Conservation (phyloP, 1,139 yeast species). For the Magnusiomyces sp. region DNA sequence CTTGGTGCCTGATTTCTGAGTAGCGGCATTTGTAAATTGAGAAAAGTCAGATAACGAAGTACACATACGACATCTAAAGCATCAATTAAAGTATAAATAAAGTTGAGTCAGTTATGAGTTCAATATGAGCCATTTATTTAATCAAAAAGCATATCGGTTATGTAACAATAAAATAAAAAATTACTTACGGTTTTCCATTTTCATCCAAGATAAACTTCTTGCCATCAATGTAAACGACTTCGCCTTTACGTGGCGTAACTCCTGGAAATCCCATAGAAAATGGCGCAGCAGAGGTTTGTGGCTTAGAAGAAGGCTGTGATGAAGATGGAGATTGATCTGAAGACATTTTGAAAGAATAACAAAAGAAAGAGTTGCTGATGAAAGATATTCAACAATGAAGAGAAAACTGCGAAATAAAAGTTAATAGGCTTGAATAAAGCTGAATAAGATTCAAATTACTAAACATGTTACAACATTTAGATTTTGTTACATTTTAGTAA, state of each 20-base stretch:
- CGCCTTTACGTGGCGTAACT: constrained; percentile 12
- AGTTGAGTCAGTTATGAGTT: background rate
- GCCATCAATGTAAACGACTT: constrained; percentile 35
- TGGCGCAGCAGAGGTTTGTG: too few relatives aligned
- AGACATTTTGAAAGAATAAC: too few relatives aligned
- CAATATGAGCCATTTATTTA: background rate
- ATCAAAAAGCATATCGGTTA: background rate
- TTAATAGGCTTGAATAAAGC: background rate
- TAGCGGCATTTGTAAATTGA: constrained; percentile 34
- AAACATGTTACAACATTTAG: too few relatives aligned
- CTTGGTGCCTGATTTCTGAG: too few relatives aligned
- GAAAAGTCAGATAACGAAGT: constrained; percentile 71
- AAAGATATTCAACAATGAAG: too few relatives aligned
- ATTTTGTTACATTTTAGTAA: too few relatives aligned
- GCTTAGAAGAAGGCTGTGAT: too few relatives aligned
- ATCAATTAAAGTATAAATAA: background rate
- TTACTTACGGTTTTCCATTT: constrained; percentile 81
- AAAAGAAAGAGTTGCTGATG: too few relatives aligned
- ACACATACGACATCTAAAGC: constrained; percentile 70
- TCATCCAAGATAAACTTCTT: constrained; percentile 69
- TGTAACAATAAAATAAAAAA: background rate
- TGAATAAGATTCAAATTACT: background rate
- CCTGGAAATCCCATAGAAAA: constrained; percentile 6
- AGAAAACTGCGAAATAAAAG: too few relatives aligned
- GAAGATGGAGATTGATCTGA: too few relatives aligned